phyloP scores from a whole-genome alignment of 2,329 filamentous ascomycete genomes.

The Raffaelea deltoideospora region DNA sequence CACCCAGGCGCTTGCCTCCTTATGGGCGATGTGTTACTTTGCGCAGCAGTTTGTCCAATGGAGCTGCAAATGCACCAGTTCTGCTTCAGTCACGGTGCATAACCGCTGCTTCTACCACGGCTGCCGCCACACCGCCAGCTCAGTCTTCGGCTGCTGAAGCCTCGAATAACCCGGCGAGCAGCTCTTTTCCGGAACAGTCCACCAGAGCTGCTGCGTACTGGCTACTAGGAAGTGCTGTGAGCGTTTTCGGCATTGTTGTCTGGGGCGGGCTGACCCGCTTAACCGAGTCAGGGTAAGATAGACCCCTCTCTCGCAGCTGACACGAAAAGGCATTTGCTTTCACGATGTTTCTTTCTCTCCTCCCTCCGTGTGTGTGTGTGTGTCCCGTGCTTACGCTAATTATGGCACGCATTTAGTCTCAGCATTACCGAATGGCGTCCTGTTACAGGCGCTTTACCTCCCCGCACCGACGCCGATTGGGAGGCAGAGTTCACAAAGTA shows the following conservation, averaged over 20 bases:
- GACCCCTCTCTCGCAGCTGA: too few species aligned
- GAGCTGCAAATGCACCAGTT: too few species aligned
- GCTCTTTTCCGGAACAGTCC: conserved; percentile 41
- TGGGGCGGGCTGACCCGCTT: conserved; percentile 86
- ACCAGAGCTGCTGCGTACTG: conserved; percentile 76
- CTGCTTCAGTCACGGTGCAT: too few species aligned
- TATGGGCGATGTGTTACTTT: too few species aligned
- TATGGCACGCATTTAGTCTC: conserved; percentile 47
- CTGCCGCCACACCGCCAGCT: conserved; percentile 4
- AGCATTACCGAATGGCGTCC: conserved; percentile 99
- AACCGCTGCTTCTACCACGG: neutral
- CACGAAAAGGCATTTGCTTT: too few species aligned
- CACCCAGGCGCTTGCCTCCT: too few species aligned
- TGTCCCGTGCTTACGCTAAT: too few species aligned
- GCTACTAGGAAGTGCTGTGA: conserved; percentile 79
- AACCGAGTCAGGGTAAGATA: conserved; percentile 89
- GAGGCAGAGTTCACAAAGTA: conserved; percentile 89
- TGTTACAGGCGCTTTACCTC: conserved; percentile 82
- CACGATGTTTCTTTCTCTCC: too few species aligned
- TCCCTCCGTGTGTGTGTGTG: neutral
- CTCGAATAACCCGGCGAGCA: conserved; percentile 4
- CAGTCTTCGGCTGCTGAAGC: conserved; percentile 6
- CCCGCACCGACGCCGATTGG: conserved; percentile 68
- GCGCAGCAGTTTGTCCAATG: too few species aligned
- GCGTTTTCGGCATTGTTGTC: conserved; percentile 93